A percentile compares a stretch with the other conserved stretches of the same genome.
phyloP scores from a whole-genome alignment of 768 basidiomycete genomes.

The Tulasnella calospora region DNA sequence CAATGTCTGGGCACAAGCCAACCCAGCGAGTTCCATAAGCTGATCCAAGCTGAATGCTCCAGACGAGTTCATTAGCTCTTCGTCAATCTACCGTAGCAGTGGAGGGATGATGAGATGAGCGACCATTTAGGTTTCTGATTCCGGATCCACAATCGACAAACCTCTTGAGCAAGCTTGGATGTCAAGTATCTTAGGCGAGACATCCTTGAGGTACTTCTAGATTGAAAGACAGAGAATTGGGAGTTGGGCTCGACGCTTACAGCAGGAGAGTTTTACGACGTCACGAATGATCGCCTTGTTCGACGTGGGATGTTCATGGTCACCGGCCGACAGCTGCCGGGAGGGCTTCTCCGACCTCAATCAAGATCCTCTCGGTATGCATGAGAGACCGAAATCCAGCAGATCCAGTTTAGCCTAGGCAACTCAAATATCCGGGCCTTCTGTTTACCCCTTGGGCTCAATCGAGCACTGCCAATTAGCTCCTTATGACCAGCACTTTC shows the following conservation, averaged over 20 bases:
- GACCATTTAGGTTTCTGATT: neutral
- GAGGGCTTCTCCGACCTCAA: no score
- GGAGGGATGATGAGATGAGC: neutral
- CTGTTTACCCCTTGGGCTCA: no score
- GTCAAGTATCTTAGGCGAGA: conserved; percentile 57
- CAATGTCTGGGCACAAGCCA: conserved; percentile 86
- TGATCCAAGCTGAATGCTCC: conserved; percentile 96
- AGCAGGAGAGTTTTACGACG: neutral
- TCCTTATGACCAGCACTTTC: no score
- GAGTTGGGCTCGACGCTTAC: neutral
- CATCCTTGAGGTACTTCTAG: neutral
- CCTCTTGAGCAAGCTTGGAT: conserved; percentile 73
- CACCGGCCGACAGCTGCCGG: no score
- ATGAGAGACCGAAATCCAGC: no score
- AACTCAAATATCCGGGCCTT: no score
- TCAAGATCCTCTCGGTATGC: no score
- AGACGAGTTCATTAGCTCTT: conserved; percentile 81
- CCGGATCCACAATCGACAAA: conserved; percentile 34
- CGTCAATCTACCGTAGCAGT: conserved; percentile 65
- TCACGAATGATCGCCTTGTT: neutral
- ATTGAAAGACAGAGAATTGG: neutral
- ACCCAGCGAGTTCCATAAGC: conserved; percentile 95
- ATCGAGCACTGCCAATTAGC: no score
- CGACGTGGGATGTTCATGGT: conserved; percentile 2
- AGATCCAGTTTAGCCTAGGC: no score